Evolutionary conservation across 192 early-diverging fungal species (phyloP), one percentile per base, ranked within the genome.

Genomic region (Mortierella claussenii): DNA sequence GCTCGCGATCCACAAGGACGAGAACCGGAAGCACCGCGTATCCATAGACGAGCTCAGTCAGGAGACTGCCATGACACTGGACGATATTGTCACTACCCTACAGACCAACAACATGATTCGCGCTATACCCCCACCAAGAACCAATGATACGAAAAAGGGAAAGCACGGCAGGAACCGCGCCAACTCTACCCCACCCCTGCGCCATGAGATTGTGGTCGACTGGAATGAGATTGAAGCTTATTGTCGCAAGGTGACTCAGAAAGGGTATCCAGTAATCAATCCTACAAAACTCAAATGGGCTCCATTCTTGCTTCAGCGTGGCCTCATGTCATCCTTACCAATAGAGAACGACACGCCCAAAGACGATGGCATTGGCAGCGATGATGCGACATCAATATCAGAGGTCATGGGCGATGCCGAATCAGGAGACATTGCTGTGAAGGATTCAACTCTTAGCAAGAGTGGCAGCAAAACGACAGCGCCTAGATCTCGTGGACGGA

Each of bases 61-160:
- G 20, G 47, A 78, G 48, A 97, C 95, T 11, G 85, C 91, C 17
- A 92, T 98, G 84, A 89, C 89, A 0, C 60, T 85, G 15, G 90
- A 96, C 60, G 96, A 98, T 78, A 82, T 98, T 51, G 83, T 96
- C 20, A 85, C 89, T 10, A 92, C 93, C 0, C 81, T 97, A 31
- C 86, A 92, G 62, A 59, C 70, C 0, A 86, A 84, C 54, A 52
- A 75, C 49, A 86, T 88, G 82, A 50, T 87, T 36, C 55, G 46
- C 28, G 51, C 73, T 44, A 66, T 76, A 50, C 61, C 53, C 44
- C 64, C 73, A 34, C 65, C 73, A 21, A 76, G 62, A 34, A 28
- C 64, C 2, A 12, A 27, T 2, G 62, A 79, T 24, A 30, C 71
- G n/a, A 76, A 74, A 55, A 66, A 40, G 30, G 65, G 70, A 21